Evolutionary conservation across 495 filamentous ascomycete species (phyloP), one percentile per base, ranked within the genome.

Genomic region (Cladorrhinum samala): DNA sequence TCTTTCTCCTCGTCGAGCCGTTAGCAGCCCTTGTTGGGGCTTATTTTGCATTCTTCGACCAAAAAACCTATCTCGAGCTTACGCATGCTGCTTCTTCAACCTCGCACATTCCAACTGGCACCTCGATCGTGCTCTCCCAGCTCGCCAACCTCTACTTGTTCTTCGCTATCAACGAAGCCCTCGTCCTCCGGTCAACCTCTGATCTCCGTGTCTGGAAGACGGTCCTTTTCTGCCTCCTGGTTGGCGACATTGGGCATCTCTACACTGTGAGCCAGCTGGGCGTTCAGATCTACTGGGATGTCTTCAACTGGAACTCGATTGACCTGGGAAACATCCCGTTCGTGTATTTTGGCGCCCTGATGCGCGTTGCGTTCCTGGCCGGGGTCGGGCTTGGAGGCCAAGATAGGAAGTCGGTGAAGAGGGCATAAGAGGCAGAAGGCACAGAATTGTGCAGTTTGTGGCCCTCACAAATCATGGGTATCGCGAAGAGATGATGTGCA

Each of bases 171-270:
- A 87, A 81, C 64, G 84, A 89, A 66, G 83, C 81, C 2, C 67
- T 88, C 14, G 78, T 88, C 13, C 71, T 89, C 48, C 83, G 85
- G 18, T 66, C 75, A 8, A 83, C 84, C 4, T 66, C 68, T 17
- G 81, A 88, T 62, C 53, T 83, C 5, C 67, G 69, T 4, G 83
- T 89, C 49, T 89, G 85, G 85, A 74, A 72, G 44, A 72, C 74
- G 7, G 66, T 89, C 3, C 65, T 88, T 2, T 68, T 83, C 45
- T 79, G 75, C 40, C 56, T 88, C 44, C 69, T 88, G 36, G 59
- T 88, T 3, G 85, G 81, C 14, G 85, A 89, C 63, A 60, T 87
- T 21, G 85, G 85, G 1, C 85, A 89, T 63, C 68, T 88, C 25
- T 83, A 79, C 59, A 77, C 77, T 7, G 65, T 87, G 17, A 61